Base-by-base conservation (phyloP, 1,139 yeast genomes). In the Candida sp. region DNA sequence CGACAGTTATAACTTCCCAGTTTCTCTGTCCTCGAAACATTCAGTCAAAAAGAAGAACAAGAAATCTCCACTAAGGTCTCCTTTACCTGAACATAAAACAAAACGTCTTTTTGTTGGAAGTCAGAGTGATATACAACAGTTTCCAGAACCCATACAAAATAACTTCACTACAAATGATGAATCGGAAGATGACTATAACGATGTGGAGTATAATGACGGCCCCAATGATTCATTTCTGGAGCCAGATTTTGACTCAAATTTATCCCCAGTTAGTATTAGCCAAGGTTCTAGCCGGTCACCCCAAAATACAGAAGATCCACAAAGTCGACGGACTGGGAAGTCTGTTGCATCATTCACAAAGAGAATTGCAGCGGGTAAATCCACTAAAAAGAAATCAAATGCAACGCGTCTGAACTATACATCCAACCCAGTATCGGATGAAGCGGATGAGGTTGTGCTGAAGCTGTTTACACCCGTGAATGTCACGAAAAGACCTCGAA, bases 321-420 rank as follows among this genome's bases (percentile, higher is more conserved):
- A n/a, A 5, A 12, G 22, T 25, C 27, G n/a, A n/a, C 21, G 15
- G 35, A 21, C 25, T 29, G 22, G 19, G 22, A 34, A 39, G 25
- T 25, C 46, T 22, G 47, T 53, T 7, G 48, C 65, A 0, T 53
- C 65, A 5, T 47, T 71, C 21, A 73, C 79, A 1, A 74, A 70
- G 50, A 62, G 57, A 30, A 73, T 75, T 61, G 80, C 77, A 3
- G 55, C 73, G 38, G 73, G 72, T 1, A 64, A 56, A 41, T 46
- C 60, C 4, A 44, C 55, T 2, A 58, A 49, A 35, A 25, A 41
- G 43, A 36, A 45, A 49, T 27, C 51, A 45, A 30, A 56, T 53
- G 15, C 51, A 45, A 15, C 51, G 52, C 15, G 12, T 5, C 52
- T 42, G 11, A 48, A 47, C 12, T 23, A 48, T 32, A 33, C 50